Percentiles rank a stretch among this genome's conserved stretches.
phyloP scores from a whole-genome alignment of 345 rosid genomes.

The Viola odorata region DNA sequence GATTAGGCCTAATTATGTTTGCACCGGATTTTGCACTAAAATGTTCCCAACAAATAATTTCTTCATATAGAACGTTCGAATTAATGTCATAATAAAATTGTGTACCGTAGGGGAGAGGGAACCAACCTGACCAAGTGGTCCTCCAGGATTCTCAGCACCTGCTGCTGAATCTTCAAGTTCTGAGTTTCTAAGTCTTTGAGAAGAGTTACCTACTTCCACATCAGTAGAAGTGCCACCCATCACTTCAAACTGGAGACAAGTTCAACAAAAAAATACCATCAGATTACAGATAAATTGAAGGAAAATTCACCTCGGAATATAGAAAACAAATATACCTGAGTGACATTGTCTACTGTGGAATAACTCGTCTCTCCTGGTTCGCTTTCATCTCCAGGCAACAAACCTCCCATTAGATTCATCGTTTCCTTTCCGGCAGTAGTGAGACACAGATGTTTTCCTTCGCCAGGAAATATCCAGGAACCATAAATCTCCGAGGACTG shows the following conservation, averaged over 20 bases:
- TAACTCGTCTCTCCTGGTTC: slow-evolving; percentile 19
- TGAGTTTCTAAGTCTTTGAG: slow-evolving; percentile 8
- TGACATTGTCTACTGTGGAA: slow-evolving; percentile 16
- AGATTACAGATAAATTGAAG: neutral
- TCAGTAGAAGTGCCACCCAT: neutral
- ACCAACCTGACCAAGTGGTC: slow-evolving; percentile 36
- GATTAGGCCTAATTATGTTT: neutral
- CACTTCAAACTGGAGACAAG: slow-evolving; percentile 14
- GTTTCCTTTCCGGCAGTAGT: slow-evolving; percentile 40
- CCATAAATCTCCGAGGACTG: slow-evolving; percentile 29
- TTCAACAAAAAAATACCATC: neutral
- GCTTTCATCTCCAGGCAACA: slow-evolving; percentile 12
- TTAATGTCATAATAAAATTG: neutral
- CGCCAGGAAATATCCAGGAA: slow-evolving; percentile 71
- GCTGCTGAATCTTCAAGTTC: slow-evolving; percentile 18
- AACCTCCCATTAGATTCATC: slow-evolving; percentile 30
- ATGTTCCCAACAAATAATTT: neutral
- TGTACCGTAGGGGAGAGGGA: neutral
- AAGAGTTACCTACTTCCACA: slow-evolving; percentile 6
- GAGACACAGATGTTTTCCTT: slow-evolving; percentile 34
- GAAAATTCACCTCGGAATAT: neutral
- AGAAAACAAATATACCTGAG: slow-evolving; percentile 38
- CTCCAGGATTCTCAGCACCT: slow-evolving; percentile 23
- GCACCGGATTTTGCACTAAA: too few species aligned
- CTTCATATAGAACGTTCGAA: neutral